These are phyloP conservation scores for Cytospora paraplurivora DNA, from an alignment of 2,329 filamentous ascomycete species.

Conservation along the genomic window DNA sequence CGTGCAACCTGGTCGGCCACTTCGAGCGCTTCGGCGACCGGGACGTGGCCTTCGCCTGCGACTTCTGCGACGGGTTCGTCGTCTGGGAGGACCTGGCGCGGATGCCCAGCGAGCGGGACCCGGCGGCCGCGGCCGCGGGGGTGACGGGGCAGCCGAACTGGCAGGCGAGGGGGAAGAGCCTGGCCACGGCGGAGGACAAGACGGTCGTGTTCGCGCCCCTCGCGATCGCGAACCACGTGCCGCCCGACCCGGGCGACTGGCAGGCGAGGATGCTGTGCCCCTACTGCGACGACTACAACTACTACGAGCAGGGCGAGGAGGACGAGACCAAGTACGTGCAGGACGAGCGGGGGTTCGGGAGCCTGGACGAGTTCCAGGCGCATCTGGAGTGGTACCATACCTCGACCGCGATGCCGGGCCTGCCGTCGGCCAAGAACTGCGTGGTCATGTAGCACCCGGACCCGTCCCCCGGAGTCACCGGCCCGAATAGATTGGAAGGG, in stretches of 20 bases:
- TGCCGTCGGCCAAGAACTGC: slow-evolving; percentile 46
- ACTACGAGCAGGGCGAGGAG: slow-evolving; percentile 52
- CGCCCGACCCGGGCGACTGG: slow-evolving; percentile 54
- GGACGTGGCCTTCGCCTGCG: slow-evolving; percentile 61
- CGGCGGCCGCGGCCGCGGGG: slow-evolving; percentile 32
- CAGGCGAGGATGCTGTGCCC: slow-evolving; percentile 55
- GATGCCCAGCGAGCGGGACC: slow-evolving; percentile 51
- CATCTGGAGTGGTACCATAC: slow-evolving; percentile 62
- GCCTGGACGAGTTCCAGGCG: slow-evolving; percentile 51
- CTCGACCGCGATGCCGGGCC: slow-evolving; percentile 41
- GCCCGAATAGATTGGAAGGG: no score
- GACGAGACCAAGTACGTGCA: slow-evolving; percentile 50
- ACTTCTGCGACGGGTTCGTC: slow-evolving; percentile 63
- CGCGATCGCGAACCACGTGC: slow-evolving; percentile 59
- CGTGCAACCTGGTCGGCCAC: slow-evolving; percentile 55
- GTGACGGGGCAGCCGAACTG: slow-evolving; percentile 45
- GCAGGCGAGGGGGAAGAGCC: slow-evolving; percentile 52
- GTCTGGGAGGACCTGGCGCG: slow-evolving; percentile 59
- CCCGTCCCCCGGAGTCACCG: background rate
- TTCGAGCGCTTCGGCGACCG: slow-evolving; percentile 58
- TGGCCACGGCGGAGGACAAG: slow-evolving; percentile 48
- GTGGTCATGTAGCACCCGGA: slow-evolving; percentile 44
- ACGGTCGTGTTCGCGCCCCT: slow-evolving; percentile 58
- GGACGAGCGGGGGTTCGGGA: slow-evolving; percentile 52
- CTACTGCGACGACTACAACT: slow-evolving; percentile 57